Evolutionary conservation across 192 early-diverging fungal genomes (phyloP), one percentile per base, ranked within the genome.

Genomic region (Chytriomyces hyalinus): DNA sequence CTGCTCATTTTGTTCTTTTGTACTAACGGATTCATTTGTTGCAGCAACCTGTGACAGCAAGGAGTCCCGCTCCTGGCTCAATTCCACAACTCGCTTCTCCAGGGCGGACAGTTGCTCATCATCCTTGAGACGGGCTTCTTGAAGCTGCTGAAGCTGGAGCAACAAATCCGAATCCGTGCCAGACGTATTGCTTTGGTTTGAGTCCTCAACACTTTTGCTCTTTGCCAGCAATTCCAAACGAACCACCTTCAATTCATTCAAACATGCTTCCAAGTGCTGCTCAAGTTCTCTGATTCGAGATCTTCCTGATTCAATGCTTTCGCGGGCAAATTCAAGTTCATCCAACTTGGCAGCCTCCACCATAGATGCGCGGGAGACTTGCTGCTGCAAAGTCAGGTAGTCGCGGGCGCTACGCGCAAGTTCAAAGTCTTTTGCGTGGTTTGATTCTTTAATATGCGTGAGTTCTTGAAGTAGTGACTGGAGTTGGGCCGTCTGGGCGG

Each of bases 391-490:
- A 10, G 72, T 45, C 24, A 73, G 36, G 61, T 73, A 73, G n/a
- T 73, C 72, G n/a, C 72, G 72, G 44, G 72, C 60, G 46, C 72
- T 73, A 61, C 72, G 72, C 11, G 72, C 72, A 6, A 73, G 57
- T 59, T 73, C 72, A 73, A 73, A 62, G 43, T 73, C 72, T 47
- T 73, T 73, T 45, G 72, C 72, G 28, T 63, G 72, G 61, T 73
- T 73, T 9, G 53, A 61, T 63, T 73, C 72, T 48, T 73, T 73
- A 46, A 73, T 36, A 8, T 47, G 49, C 10, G 24, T 45, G 44
- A 73, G n/a, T 45, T 73, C 72, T 22, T 63, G 61, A 17, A 73
- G 61, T 20, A 73, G 46, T 17, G 72, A n/a, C 50, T 73, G 60
- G 45, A 73, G n/a, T 63, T 73, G 72, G 15, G 53, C 43, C 22